phyloP scores from a whole-genome alignment of 176 grass and related monocot species.

The Poa pratensis region DNA sequence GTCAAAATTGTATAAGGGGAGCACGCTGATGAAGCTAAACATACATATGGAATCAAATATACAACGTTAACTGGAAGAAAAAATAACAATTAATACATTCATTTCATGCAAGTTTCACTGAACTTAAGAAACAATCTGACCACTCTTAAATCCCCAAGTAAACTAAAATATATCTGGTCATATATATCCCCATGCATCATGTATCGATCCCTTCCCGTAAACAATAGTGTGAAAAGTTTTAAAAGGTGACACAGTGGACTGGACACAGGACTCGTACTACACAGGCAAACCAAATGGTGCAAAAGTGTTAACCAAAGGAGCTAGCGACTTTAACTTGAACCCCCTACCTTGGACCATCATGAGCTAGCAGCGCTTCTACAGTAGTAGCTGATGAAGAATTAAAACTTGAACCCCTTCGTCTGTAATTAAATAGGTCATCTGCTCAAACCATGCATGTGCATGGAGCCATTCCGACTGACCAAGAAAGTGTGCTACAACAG shows the following conservation, averaged over 20 bases:
- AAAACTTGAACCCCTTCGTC: conserved; percentile 27
- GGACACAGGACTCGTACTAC: conserved; percentile 31
- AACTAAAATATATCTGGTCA: conserved; percentile 45
- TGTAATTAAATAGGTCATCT: conserved; percentile 22
- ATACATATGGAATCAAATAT: not conserved
- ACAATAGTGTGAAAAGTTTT: conserved; percentile 42
- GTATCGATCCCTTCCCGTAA: conserved; percentile 41
- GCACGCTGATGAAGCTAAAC: not conserved
- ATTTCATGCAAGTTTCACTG: conserved; percentile 33
- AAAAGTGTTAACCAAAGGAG: conserved; percentile 44
- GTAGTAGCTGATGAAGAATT: conserved; percentile 38
- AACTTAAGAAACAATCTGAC: conserved; percentile 36
- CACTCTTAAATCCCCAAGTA: conserved; percentile 37
- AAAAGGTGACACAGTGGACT: conserved; percentile 38
- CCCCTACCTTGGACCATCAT: conserved; percentile 53
- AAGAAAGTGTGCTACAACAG: conserved; percentile 42
- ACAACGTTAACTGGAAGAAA: conserved; percentile 21
- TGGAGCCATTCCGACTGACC: not conserved
- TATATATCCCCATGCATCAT: conserved; percentile 50
- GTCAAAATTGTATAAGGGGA: conserved; percentile 3
- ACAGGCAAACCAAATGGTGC: conserved; percentile 44
- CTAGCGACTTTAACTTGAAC: conserved; percentile 49
- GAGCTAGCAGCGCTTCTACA: conserved; percentile 43
- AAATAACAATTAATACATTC: conserved; percentile 31
- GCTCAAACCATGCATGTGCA: conserved; percentile 28